Percentiles rank a stretch among this genome's conserved stretches.
Conservation (phyloP, 768 basidiomycete genomes). For the Tulasnella sp. region DNA sequence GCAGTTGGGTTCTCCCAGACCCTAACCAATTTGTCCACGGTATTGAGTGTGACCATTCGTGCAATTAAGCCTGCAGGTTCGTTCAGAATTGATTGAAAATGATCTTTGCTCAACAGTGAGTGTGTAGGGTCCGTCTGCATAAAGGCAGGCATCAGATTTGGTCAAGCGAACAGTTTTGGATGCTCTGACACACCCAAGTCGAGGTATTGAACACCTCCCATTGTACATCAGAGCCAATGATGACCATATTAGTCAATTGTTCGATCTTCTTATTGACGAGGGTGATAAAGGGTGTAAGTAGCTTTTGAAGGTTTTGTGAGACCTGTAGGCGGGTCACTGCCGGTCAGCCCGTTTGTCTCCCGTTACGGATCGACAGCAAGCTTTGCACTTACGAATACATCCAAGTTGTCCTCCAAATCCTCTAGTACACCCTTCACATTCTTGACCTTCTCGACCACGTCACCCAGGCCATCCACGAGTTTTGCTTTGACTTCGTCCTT, state of each 20-base stretch:
- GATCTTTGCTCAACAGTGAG: constrained; percentile 46
- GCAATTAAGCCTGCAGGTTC: constrained; percentile 74
- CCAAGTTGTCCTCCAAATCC: constrained; percentile 1
- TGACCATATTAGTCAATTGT: constrained; percentile 3
- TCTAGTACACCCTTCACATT: neutral
- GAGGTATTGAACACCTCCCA: constrained; percentile 24
- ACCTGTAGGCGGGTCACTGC: neutral
- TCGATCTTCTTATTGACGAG: neutral
- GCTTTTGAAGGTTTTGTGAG: neutral
- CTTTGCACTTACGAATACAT: constrained; percentile 3
- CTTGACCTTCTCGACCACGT: neutral
- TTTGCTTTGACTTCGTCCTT: constrained; percentile 2
- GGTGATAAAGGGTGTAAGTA: constrained; percentile 15
- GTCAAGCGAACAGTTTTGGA: neutral
- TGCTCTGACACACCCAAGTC: neutral
- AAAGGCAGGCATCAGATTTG: neutral
- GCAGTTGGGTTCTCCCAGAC: constrained; percentile 11
- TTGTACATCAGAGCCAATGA: neutral
- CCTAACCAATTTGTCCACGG: constrained; percentile 8
- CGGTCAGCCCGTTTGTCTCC: neutral
- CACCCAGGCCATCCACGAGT: neutral
- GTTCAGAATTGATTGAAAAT: constrained; percentile 66
- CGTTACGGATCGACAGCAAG: neutral
- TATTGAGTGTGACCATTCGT: constrained; percentile 57
- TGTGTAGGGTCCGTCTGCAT: constrained; percentile 21